phyloP scores from a whole-genome alignment of 345 rosid genomes.

The Corchorus olitorius region DNA sequence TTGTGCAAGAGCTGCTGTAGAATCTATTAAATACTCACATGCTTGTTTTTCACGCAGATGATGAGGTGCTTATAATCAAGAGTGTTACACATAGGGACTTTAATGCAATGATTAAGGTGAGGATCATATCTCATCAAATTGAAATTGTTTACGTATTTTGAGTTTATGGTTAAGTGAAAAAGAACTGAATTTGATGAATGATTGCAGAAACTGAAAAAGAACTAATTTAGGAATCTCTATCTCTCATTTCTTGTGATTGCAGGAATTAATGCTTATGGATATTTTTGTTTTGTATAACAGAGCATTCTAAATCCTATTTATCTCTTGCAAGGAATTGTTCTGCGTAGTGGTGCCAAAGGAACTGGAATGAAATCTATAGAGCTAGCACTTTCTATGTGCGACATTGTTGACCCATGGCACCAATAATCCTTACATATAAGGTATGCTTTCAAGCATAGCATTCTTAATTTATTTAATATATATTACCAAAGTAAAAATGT shows the following conservation, averaged over 20 bases:
- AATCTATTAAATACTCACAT: neutral
- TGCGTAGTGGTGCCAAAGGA: constrained; percentile 98
- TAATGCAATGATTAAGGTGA: constrained; percentile 92
- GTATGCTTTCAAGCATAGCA: too few species aligned
- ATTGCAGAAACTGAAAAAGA: neutral
- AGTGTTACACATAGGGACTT: constrained; percentile 89
- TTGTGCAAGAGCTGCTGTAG: too few species aligned
- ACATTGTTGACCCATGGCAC: constrained; percentile 82
- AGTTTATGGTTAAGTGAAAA: neutral
- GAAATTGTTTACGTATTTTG: neutral
- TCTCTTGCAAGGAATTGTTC: constrained; percentile 96
- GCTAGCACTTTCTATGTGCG: constrained; percentile 95
- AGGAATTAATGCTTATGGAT: constrained; percentile 1
- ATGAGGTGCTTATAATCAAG: constrained; percentile 92
- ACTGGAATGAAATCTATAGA: constrained; percentile 97
- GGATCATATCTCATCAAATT: constrained; percentile 1
- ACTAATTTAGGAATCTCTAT: neutral
- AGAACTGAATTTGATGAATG: neutral
- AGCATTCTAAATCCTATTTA: constrained; percentile 91
- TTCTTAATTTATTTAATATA: too few species aligned
- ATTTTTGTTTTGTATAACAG: constrained; percentile 47
- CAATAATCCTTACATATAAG: too few species aligned
- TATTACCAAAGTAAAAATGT: too few species aligned
- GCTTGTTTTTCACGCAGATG: constrained; percentile 55
- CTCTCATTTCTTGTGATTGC: neutral